Conservation (phyloP, 2,329 filamentous ascomycete species). For the Westerdykella ornata region DNA sequence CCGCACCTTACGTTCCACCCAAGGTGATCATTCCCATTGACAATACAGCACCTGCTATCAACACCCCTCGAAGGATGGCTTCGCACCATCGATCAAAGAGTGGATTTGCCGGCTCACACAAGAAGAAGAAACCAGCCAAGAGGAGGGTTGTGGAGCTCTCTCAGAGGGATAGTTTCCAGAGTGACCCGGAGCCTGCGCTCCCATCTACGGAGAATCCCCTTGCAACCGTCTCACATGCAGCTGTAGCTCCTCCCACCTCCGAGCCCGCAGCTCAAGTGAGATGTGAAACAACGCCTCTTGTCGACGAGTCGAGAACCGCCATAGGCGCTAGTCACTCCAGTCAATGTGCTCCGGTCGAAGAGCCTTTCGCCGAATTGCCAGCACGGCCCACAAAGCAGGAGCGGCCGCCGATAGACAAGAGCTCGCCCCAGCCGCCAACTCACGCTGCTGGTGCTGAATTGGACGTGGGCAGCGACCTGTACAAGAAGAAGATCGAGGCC, state of each 20-base stretch:
- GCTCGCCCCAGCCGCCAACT: slow-evolving; percentile 8
- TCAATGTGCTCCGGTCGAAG: slow-evolving; percentile 20
- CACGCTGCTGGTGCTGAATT: slow-evolving; percentile 44
- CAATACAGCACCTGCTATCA: slow-evolving; percentile 11
- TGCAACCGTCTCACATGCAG: not conserved
- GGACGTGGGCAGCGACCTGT: slow-evolving; percentile 66
- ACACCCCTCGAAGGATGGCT: slow-evolving; percentile 17
- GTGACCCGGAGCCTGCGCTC: not conserved
- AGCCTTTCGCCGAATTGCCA: slow-evolving; percentile 5
- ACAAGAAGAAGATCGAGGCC: slow-evolving; percentile 81
- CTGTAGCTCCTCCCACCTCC: slow-evolving; percentile 14
- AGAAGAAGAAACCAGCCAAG: slow-evolving; percentile 53
- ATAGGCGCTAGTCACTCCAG: slow-evolving; percentile 25
- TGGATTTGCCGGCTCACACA: slow-evolving; percentile 43
- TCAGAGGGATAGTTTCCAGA: slow-evolving; percentile 37
- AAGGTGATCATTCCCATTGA: slow-evolving; percentile 42
- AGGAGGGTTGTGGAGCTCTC: slow-evolving; percentile 54
- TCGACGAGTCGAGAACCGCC: slow-evolving; percentile 22
- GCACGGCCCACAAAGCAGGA: slow-evolving; percentile 1
- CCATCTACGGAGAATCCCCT: not conserved
- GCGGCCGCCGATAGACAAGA: slow-evolving; percentile 24
- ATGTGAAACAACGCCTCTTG: slow-evolving; percentile 17
- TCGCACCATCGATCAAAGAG: slow-evolving; percentile 34
- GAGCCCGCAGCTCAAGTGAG: slow-evolving; percentile 10
- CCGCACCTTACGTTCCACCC: slow-evolving; percentile 54